These are phyloP conservation scores for Circinella umbellata DNA, from an alignment of 371 early-diverging fungal species.

Conservation along the genomic window DNA sequence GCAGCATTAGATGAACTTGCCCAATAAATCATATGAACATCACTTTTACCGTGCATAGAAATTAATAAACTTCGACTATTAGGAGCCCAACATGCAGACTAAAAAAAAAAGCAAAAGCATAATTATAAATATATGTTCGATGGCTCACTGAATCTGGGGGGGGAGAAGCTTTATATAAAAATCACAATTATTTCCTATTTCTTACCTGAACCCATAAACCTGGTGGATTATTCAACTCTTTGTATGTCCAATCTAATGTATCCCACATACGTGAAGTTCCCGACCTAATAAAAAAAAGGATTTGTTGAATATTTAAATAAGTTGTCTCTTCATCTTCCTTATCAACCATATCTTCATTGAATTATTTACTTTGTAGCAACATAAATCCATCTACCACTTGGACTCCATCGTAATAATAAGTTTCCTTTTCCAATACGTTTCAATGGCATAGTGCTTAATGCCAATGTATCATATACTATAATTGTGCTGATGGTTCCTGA, in stretches of 20 bases:
- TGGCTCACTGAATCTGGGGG: too few species aligned
- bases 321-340: too few species aligned
- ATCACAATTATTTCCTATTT: too few species aligned
- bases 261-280: constrained; percentile 49
- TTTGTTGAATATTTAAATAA: too few species aligned
- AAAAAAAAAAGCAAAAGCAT: background rate
- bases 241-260: constrained; percentile 41
- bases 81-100: constrained; percentile 54
- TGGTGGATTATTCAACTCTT: constrained; percentile 37
- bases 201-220: constrained; percentile 48
- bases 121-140: too few species aligned
- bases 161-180: too few species aligned
- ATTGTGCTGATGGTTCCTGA: constrained; percentile 32
- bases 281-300: constrained; percentile 11
- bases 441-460: constrained; percentile 31
- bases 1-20: constrained; percentile 6
- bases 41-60: constrained; percentile 43
- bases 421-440: constrained; percentile 45
- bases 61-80: constrained; percentile 41
- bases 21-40: constrained; percentile 34
- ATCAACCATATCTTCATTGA: too few species aligned
- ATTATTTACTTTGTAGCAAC: constrained; percentile 35
- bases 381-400: constrained; percentile 47
- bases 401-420: constrained; percentile 48
- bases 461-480: constrained; percentile 39